phyloP scores from a whole-genome alignment of 495 filamentous ascomycete species.

The Aspergillus hancockii region DNA sequence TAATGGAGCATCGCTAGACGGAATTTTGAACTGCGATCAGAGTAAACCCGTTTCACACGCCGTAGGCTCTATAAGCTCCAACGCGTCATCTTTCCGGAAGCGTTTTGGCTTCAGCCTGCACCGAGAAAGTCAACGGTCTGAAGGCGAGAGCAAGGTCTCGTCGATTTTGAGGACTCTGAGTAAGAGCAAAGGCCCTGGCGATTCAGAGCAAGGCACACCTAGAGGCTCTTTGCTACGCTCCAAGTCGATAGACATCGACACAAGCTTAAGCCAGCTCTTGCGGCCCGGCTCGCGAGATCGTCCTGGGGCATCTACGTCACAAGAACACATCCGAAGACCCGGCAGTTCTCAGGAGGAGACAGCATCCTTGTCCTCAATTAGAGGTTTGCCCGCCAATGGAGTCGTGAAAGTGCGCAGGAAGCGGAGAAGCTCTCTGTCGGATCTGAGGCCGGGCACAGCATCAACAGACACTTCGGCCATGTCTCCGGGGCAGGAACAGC shows the following conservation, averaged over 20 bases:
- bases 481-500: conserved; percentile 37
- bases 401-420: conserved; percentile 63
- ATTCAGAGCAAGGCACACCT: conserved; percentile 55
- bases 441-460: conserved; percentile 67
- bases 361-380: conserved; percentile 38
- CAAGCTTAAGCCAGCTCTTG: conserved; percentile 47
- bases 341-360: conserved; percentile 48
- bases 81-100: conserved; percentile 82
- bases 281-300: conserved; percentile 70
- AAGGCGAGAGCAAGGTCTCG: conserved; percentile 64
- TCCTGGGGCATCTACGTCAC: conserved; percentile 48
- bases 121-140: conserved; percentile 71
- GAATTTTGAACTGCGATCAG: conserved; percentile 46
- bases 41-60: conserved; percentile 49
- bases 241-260: conserved; percentile 77
- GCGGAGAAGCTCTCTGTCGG: conserved; percentile 87
- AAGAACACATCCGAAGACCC: conserved; percentile 47
- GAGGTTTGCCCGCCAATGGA: conserved; percentile 35
- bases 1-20: conserved; percentile 43
- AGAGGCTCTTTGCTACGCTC: conserved; percentile 71
- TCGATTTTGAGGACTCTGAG: conserved; percentile 88
- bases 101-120: conserved; percentile 78
- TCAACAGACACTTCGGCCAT: conserved; percentile 36
- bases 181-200: conserved; percentile 69
- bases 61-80: conserved; percentile 61